These are phyloP conservation scores for Bacidia rubella DNA, from an alignment of 495 filamentous ascomycete species.

Conservation along the genomic window DNA sequence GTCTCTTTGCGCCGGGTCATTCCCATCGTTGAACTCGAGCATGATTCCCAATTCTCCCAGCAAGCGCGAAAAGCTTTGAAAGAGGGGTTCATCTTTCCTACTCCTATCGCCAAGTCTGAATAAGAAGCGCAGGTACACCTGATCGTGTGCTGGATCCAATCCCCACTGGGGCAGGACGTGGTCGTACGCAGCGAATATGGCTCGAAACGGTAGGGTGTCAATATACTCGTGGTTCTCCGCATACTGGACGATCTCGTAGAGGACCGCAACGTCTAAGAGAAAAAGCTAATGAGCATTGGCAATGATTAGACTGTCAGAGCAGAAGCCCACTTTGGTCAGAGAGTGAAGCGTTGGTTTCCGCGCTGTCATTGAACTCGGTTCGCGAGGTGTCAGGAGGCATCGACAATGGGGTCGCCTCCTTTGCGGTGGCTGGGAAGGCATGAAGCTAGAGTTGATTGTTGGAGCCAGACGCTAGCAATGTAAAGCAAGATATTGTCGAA, in stretches of 20 bases:
- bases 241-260: conserved; percentile 60
- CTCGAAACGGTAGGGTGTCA: conserved; percentile 55
- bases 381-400: conserved; percentile 43
- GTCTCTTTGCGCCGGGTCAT: conserved; percentile 23
- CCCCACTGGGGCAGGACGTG: conserved; percentile 52
- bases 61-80: conserved; percentile 51
- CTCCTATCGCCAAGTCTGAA: conserved; percentile 61
- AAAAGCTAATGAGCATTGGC: too few relatives aligned
- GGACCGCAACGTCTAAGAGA: conserved; percentile 65
- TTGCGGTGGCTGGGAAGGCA: conserved; percentile 38
- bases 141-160: conserved; percentile 55
- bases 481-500: conserved; percentile 1
- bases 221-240: conserved; percentile 54
- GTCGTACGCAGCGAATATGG: conserved; percentile 71
- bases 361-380: conserved; percentile 29
- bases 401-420: conserved; percentile 40
- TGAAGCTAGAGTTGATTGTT: conserved; percentile 31
- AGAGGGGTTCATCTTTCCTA: conserved; percentile 34
- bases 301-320: conserved; percentile 8
- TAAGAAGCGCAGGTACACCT: conserved; percentile 60
- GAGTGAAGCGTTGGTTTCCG: conserved; percentile 34
- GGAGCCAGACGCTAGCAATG: not conserved
- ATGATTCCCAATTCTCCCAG: conserved; percentile 54
- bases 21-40: conserved; percentile 42
- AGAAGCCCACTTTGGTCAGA: conserved; percentile 49